Base-by-base conservation (phyloP, 2,329 filamentous ascomycete genomes). In the Canariomyces notabilis region DNA sequence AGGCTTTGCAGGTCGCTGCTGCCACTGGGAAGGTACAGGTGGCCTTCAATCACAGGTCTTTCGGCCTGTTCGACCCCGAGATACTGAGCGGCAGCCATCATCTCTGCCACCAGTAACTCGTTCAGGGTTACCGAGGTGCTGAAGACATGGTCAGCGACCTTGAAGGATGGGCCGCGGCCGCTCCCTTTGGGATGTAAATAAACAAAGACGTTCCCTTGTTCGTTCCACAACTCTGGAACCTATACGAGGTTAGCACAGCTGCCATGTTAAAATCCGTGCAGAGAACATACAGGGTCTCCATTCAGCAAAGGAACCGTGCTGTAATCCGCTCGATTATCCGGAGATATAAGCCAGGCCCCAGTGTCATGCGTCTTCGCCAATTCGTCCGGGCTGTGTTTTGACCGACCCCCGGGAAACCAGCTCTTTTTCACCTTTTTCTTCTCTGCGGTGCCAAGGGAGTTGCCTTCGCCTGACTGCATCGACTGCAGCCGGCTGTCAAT, bases 221-320 rank as follows among this genome's bases (percentile, higher is more conserved):
- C 79, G 53, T 80, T 77, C 82, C 82, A 85, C 16, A 85, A 63
- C 60, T 85, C 82, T 2, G 80, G 78, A 4, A 84, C 76, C 78
- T 82, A 48, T 11, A 45, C 42, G 50, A 23, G 26, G 51, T 52
- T 18, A 43, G 44, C 32, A 42, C 43, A n/a, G n/a, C 31, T 38
- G 46, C n/a, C 44, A 57, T 37, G 53, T 46, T 26, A 42, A 36
- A 20, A 15, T 14, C 3, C 41, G 22, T 5, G 31, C 7, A 21
- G 23, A n/a, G 5, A 33, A 14, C 31, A 7, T 19, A 79, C 76
- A 67, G 76, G 80, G 55, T 83, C 77, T 16, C 72, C 75, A 35
- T 73, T 74, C 18, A 68, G 59, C 43, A 83, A 62, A 23, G 72
- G 70, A 6, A 67, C 59, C 0, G 73, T 67, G 57, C 77, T 81